Evolutionary conservation across 768 basidiomycete species (phyloP).

Genomic region (Fibroporia radiculosa): DNA sequence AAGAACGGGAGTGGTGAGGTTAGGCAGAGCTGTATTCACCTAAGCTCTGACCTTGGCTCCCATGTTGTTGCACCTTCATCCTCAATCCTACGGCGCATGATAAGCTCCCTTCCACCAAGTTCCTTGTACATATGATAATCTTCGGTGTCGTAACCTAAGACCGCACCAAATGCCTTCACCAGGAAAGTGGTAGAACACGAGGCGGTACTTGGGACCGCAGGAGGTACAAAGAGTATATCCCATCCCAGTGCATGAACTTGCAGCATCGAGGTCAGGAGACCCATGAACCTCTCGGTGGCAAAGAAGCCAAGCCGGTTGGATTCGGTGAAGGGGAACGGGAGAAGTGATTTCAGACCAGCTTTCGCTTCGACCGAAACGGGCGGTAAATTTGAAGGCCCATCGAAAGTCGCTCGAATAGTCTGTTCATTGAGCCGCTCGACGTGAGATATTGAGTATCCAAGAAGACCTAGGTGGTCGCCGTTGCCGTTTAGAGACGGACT

Average conservation of each 20-base stretch:
- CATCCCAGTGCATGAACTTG: constrained; percentile 59
- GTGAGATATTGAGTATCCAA: constrained; percentile 40
- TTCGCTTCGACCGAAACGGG: constrained; percentile 33
- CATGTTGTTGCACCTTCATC: constrained; percentile 46
- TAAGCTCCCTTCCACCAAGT: constrained; percentile 53
- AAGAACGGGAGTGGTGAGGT: neutral
- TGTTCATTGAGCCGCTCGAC: constrained; percentile 35
- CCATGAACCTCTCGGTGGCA: constrained; percentile 43
- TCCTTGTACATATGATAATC: constrained; percentile 63
- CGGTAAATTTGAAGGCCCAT: constrained; percentile 20
- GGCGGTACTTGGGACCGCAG: constrained; percentile 48
- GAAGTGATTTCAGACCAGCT: constrained; percentile 39
- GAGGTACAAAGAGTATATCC: constrained; percentile 60
- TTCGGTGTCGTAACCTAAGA: constrained; percentile 55
- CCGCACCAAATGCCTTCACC: constrained; percentile 42
- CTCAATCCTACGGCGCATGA: constrained; percentile 53
- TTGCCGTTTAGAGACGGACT: constrained; percentile 31
- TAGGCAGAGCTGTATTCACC: neutral
- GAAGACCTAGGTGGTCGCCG: constrained; percentile 34
- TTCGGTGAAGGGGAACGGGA: constrained; percentile 36
- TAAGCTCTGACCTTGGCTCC: constrained; percentile 45
- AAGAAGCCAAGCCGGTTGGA: constrained; percentile 28
- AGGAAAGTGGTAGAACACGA: constrained; percentile 55
- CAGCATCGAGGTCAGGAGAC: constrained; percentile 48
- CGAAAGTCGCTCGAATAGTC: constrained; percentile 38